Evolutionary conservation across 2,329 filamentous ascomycete genomes (phyloP), one percentile per base, ranked within the genome.

Genomic region (Aspergillus arachidicola): DNA sequence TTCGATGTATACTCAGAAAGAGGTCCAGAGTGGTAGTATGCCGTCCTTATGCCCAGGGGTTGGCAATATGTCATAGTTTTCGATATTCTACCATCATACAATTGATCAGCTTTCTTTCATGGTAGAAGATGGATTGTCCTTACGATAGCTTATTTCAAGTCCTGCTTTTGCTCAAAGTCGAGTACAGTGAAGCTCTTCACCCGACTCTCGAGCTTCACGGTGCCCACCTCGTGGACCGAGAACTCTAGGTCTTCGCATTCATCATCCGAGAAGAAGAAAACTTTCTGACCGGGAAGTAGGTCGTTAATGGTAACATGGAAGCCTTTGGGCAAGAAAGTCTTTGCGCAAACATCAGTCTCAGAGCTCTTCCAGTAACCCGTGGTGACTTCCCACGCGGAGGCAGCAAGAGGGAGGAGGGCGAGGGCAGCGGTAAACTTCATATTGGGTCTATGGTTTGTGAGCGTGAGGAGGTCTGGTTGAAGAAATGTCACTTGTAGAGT

Each of bases 361-460:
- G 58, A 60, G 36, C 58, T 53, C 19, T 38, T 43, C 58, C 58
- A 56, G 38, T 60, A 60, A 16, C 58, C 58, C 21, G 58, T 60
- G 10, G 58, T 60, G 6, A 60, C 38, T 10, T 43, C 43, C 58
- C 58, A 60, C 9, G 58, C 58, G 50, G 48, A 55, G 11, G 43
- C 43, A 38, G 36, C 50, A 3, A 55, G 34, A 11, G 51, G 58
- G 38, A 55, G 50, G 9, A 60, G 58, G 23, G 58, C 48, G 4
- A 60, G 50, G 26, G 36, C 34, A 6, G 48, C 23, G 1, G 48
- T n/a, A 16, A 60, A 60, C 50, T 60, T 60, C 58, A 60, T 60
- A 19, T 26, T 51, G 26, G 5, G 1, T 23, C 12, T 23, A 11
- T 11, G 10, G 4, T 43, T 21, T 21, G 2, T 36, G 14, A 16